A percentile compares a stretch with the other conserved stretches of the same genome.
These are phyloP conservation scores for Colletotrichum acutatum DNA, from an alignment of 2,329 filamentous ascomycete species.

Conservation along the genomic window DNA sequence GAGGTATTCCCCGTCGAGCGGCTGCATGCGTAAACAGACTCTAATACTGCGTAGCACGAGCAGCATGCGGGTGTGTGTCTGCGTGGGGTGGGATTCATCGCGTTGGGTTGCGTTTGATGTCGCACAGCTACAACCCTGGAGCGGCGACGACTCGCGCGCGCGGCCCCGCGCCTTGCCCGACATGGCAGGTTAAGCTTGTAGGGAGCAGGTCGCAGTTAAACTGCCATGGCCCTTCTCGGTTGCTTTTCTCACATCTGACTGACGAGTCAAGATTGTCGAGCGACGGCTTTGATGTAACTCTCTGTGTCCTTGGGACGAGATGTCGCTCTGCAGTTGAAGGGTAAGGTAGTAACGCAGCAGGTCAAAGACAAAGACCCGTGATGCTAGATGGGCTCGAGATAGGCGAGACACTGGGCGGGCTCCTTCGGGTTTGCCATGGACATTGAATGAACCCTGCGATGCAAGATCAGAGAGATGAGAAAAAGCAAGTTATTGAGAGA, in stretches of 20 bases:
- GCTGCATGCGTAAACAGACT: not conserved
- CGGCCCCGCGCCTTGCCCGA: constrained; percentile 17
- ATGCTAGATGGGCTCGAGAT: not conserved
- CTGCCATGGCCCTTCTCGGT: constrained; percentile 1
- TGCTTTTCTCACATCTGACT: not conserved
- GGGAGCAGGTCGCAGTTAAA: not conserved
- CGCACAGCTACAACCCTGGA: constrained; percentile 26
- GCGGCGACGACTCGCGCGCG: constrained; percentile 25
- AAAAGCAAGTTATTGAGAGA: not conserved
- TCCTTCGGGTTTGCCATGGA: not conserved
- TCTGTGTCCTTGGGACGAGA: not conserved
- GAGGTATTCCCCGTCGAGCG: not conserved
- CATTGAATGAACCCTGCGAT: not conserved
- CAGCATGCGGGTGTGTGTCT: constrained; percentile 13
- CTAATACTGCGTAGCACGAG: not conserved
- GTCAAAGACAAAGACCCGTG: not conserved
- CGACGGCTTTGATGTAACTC: constrained; percentile 13
- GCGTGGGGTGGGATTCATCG: constrained; percentile 23
- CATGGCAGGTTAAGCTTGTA: constrained; percentile 6
- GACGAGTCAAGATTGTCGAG: constrained; percentile 20
- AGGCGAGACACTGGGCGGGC: constrained; percentile 3
- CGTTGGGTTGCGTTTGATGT: constrained; percentile 21
- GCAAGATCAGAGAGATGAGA: not conserved
- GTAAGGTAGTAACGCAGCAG: not conserved
- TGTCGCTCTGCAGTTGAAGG: not conserved